A percentile compares a stretch with the other conserved stretches of the same genome.
These are phyloP conservation scores for Pseudogymnoascus sp. DNA, from an alignment of 2,329 filamentous ascomycete species.

Conservation along the genomic window DNA sequence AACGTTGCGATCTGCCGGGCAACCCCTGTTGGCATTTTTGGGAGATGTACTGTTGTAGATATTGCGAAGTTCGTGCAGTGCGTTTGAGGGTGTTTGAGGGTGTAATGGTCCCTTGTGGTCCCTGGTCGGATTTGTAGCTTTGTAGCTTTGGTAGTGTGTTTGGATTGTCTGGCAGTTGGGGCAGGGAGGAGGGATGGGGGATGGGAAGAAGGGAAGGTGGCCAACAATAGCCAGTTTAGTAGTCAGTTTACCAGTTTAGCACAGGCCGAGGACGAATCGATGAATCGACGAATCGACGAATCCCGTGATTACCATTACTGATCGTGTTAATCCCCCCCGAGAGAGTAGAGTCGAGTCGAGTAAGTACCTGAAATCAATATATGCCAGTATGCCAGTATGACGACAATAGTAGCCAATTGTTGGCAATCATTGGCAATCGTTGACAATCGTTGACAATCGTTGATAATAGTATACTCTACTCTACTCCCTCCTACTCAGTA, in stretches of 20 bases:
- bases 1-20: not conserved
- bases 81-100: too few relatives aligned
- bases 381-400: not conserved
- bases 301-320: not conserved
- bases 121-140: not conserved
- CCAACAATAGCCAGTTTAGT: not conserved
- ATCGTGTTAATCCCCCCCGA: not conserved
- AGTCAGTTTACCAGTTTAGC: not conserved
- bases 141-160: not conserved
- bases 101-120: not conserved
- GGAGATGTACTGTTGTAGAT: not conserved
- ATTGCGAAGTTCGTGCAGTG: not conserved
- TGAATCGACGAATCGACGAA: not conserved
- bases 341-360: too few relatives aligned
- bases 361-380: not conserved
- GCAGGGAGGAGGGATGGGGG: not conserved
- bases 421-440: not conserved
- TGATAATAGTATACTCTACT: not conserved
- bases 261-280: not conserved
- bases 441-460: not conserved
- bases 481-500: too few relatives aligned
- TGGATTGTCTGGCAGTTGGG: not conserved
- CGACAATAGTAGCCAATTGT: not conserved
- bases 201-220: not conserved
- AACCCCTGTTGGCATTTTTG: not conserved